These are phyloP conservation scores for Komagataella pastoris DNA, from an alignment of 805 yeast species.

Conservation along the genomic window DNA sequence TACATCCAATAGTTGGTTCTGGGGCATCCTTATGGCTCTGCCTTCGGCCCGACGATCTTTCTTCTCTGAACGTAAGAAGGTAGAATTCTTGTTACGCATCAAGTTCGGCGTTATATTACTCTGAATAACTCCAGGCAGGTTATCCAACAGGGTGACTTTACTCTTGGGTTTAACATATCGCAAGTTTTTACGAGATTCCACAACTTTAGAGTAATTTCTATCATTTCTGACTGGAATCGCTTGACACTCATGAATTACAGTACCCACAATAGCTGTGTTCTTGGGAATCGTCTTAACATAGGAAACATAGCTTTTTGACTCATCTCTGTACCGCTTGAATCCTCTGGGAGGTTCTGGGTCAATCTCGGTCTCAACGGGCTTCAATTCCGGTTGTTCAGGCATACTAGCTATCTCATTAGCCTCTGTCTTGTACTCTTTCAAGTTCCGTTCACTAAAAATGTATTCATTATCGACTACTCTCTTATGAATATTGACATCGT, in stretches of 20 bases:
- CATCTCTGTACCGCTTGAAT: slow-evolving; percentile 2
- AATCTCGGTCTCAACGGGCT: slow-evolving; percentile 21
- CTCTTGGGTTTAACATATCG: slow-evolving; percentile 46
- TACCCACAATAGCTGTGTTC: slow-evolving; percentile 76
- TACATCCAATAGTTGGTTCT: slow-evolving; percentile 79
- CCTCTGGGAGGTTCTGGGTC: not conserved
- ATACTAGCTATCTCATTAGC: slow-evolving; percentile 35
- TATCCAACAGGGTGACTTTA: slow-evolving; percentile 58
- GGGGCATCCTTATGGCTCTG: slow-evolving; percentile 88
- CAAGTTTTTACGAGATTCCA: slow-evolving; percentile 37
- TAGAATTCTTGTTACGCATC: slow-evolving; percentile 51
- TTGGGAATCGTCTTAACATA: slow-evolving; percentile 81
- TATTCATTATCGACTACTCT: slow-evolving; percentile 75
- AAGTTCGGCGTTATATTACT: slow-evolving; percentile 80
- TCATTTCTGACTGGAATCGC: slow-evolving; percentile 70
- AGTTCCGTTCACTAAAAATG: slow-evolving; percentile 78
- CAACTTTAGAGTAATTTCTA: slow-evolving; percentile 49
- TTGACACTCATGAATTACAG: slow-evolving; percentile 85
- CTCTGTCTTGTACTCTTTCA: slow-evolving; percentile 40
- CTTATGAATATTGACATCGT: slow-evolving; percentile 68
- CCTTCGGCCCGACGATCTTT: slow-evolving; percentile 43
- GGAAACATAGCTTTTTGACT: slow-evolving; percentile 34
- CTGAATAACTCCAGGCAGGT: slow-evolving; percentile 78
- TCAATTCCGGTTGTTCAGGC: slow-evolving; percentile 38
- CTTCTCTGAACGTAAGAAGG: slow-evolving; percentile 47